Conservation (phyloP, 768 basidiomycete genomes). For the Infundibulicybe gibba region DNA sequence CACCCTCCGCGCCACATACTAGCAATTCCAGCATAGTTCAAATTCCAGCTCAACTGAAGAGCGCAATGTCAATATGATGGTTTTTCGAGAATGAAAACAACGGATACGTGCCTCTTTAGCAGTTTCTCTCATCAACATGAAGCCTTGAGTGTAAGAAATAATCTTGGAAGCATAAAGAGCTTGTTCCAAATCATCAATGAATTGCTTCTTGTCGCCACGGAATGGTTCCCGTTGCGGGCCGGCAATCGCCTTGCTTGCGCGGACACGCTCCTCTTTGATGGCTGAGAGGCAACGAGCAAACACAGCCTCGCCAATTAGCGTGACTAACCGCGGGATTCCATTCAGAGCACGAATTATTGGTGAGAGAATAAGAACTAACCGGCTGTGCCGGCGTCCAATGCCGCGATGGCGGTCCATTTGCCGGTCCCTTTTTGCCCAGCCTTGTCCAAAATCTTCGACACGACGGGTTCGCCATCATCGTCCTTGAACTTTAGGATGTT, state of each 20-base stretch:
- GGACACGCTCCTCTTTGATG: constrained; percentile 92
- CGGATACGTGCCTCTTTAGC: constrained; percentile 72
- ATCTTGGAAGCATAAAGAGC: constrained; percentile 99
- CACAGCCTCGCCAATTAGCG: constrained; percentile 98
- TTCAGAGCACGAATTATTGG: constrained; percentile 6
- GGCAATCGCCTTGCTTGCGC: constrained; percentile 86
- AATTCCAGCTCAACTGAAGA: constrained; percentile 71
- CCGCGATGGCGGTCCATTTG: constrained; percentile 98
- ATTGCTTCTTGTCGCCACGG: constrained; percentile 97
- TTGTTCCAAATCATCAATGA: constrained; percentile 99
- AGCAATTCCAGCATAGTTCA: constrained; percentile 98
- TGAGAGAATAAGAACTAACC: constrained; percentile 41
- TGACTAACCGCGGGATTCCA: constrained; percentile 52
- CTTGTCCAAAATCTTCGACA: constrained; percentile 91
- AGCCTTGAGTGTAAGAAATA: constrained; percentile 99
- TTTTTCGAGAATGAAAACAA: background rate
- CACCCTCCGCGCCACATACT: constrained; percentile 99
- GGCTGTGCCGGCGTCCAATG: constrained; percentile 87
- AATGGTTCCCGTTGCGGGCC: constrained; percentile 93
- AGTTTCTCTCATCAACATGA: constrained; percentile 99
- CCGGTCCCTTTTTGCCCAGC: constrained; percentile 99
- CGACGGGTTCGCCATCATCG: constrained; percentile 87
- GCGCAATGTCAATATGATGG: background rate
- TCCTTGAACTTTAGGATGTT: constrained; percentile 98
- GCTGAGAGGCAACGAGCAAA: constrained; percentile 98